phyloP scores from a whole-genome alignment of 495 filamentous ascomycete species.

The Xeromyces bisporus region DNA sequence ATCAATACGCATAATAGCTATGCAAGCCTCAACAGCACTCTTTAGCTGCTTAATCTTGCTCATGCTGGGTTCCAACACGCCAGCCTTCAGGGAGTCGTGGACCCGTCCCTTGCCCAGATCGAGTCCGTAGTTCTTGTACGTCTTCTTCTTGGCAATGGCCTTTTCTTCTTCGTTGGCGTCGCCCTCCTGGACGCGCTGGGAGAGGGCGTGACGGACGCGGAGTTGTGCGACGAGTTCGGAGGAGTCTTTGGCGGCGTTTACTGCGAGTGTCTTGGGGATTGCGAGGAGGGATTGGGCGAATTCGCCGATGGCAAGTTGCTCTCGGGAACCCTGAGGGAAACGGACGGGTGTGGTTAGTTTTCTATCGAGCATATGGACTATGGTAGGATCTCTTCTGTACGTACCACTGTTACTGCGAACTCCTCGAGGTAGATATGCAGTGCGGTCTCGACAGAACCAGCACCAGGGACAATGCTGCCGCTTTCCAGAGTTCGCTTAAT shows the following conservation, averaged over 20 bases:
- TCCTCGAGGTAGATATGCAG: slow-evolving; percentile 98
- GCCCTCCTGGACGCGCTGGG: slow-evolving; percentile 72
- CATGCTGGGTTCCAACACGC: slow-evolving; percentile 92
- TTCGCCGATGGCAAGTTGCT: slow-evolving; percentile 95
- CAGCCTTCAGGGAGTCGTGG: slow-evolving; percentile 82
- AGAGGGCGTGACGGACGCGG: slow-evolving; percentile 83
- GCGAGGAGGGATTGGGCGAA: slow-evolving; percentile 88
- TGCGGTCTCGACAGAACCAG: slow-evolving; percentile 95
- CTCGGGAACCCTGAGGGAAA: slow-evolving; percentile 53
- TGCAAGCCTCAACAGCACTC: slow-evolving; percentile 96
- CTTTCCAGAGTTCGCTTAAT: slow-evolving; percentile 96
- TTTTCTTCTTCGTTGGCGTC: slow-evolving; percentile 75
- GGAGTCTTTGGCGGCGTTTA: slow-evolving; percentile 93
- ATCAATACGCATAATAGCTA: slow-evolving; percentile 98
- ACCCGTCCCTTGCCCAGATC: slow-evolving; percentile 83
- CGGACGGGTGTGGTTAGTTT: background rate
- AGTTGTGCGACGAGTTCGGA: slow-evolving; percentile 91
- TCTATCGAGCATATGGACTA: background rate
- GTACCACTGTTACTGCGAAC: slow-evolving; percentile 88
- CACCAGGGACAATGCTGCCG: slow-evolving; percentile 90
- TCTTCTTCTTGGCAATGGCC: slow-evolving; percentile 77
- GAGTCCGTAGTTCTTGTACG: slow-evolving; percentile 94
- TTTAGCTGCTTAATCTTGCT: slow-evolving; percentile 98
- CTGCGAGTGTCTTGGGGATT: slow-evolving; percentile 90
- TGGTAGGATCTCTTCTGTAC: too few relatives aligned